Conservation (phyloP, 345 rosid genomes). For the Rhizophora mangle region DNA sequence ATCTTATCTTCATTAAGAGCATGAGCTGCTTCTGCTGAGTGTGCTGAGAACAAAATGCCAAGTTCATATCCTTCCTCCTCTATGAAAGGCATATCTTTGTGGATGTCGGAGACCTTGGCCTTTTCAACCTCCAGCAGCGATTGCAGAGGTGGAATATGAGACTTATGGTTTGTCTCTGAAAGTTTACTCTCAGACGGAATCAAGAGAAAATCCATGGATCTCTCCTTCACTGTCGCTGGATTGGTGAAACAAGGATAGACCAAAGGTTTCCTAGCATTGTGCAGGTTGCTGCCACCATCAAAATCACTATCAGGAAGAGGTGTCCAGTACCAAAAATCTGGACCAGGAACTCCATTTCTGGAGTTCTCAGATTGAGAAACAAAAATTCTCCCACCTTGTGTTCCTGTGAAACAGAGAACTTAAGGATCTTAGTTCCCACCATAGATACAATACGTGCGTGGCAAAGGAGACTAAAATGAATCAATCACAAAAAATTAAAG, state of each 20-base stretch:
- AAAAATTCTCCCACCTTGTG: constrained; percentile 31
- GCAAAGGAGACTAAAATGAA: background rate
- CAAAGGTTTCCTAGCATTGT: constrained; percentile 28
- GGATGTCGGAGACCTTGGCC: constrained; percentile 29
- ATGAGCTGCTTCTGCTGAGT: constrained; percentile 76
- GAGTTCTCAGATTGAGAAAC: constrained; percentile 44
- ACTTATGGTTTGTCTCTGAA: constrained; percentile 26
- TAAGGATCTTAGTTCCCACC: background rate
- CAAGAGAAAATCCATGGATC: constrained; percentile 46
- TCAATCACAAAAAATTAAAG: background rate
- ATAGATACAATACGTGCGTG: background rate
- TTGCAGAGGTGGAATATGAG: constrained; percentile 67
- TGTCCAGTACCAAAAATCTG: constrained; percentile 95
- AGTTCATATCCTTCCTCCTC: constrained; percentile 45
- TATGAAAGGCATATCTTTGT: constrained; percentile 25
- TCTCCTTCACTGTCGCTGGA: constrained; percentile 59
- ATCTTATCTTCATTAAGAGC: constrained; percentile 47
- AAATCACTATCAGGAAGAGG: constrained; percentile 49
- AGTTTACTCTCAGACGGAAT: constrained; percentile 76
- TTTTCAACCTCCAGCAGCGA: constrained; percentile 53
- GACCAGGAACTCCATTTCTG: constrained; percentile 64
- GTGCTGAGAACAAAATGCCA: constrained; percentile 45
- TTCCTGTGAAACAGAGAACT: constrained; percentile 28
- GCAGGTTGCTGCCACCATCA: constrained; percentile 20
- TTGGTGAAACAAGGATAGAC: constrained; percentile 30